These are phyloP conservation scores for Aspergillus cristatus DNA, from an alignment of 495 filamentous ascomycete genomes.

Conservation along the genomic window DNA sequence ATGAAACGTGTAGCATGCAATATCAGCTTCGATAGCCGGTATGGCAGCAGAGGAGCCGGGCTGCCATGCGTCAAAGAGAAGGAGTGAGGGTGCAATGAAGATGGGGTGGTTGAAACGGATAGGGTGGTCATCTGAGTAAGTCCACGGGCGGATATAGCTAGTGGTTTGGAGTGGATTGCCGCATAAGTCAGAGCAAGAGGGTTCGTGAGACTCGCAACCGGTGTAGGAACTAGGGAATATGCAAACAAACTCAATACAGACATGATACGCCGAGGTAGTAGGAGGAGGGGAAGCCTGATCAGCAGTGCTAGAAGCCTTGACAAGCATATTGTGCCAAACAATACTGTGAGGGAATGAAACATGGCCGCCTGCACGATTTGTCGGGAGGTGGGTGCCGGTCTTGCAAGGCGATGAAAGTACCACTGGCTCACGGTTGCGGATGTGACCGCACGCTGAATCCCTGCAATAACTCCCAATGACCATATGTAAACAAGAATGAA, in stretches of 20 bases:
- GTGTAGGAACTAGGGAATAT: constrained; percentile 74
- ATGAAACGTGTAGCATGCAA: constrained; percentile 83
- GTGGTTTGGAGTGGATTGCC: constrained; percentile 82
- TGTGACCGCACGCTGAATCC: constrained; percentile 82
- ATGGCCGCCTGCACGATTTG: constrained; percentile 77
- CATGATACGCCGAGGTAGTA: constrained; percentile 66
- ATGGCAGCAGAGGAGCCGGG: constrained; percentile 50
- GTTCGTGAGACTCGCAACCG: constrained; percentile 76
- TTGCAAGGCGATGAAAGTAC: constrained; percentile 91
- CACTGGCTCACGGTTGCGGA: constrained; percentile 95
- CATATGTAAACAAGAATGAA: constrained; percentile 93
- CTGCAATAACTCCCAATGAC: constrained; percentile 78
- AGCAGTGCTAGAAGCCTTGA: constrained; percentile 71
- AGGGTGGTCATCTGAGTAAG: constrained; percentile 72
- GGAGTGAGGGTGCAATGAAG: constrained; percentile 39
- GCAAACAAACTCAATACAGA: constrained; percentile 53
- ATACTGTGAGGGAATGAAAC: constrained; percentile 65
- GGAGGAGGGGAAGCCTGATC: constrained; percentile 74
- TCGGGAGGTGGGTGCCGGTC: constrained; percentile 62
- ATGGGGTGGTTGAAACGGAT: constrained; percentile 45
- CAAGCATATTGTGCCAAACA: constrained; percentile 89
- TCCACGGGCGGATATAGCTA: constrained; percentile 64
- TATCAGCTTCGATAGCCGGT: constrained; percentile 82
- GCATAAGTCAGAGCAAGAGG: constrained; percentile 87
- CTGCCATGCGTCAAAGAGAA: constrained; percentile 31